Conservation (phyloP, 2,329 filamentous ascomycete species). For the Cordyceps cicadae region DNA sequence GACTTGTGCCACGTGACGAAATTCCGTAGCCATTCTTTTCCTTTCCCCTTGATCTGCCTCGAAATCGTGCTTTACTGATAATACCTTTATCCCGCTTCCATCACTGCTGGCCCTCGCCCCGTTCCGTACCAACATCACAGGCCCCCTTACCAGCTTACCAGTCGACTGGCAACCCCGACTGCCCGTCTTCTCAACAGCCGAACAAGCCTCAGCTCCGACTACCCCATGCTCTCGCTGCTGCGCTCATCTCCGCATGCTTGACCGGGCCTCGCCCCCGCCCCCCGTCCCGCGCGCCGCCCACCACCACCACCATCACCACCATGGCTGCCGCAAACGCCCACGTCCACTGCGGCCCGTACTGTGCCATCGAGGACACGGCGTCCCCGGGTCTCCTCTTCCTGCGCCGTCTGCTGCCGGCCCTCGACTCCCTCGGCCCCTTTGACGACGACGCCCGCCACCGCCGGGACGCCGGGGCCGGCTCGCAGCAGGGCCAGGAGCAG, state of each 20-base stretch:
- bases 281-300: background rate
- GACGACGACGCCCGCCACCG: background rate
- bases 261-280: background rate
- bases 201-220: background rate
- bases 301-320: slow-evolving; percentile 1
- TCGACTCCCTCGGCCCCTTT: slow-evolving; percentile 13
- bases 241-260: background rate
- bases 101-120: background rate
- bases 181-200: no score
- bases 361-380: slow-evolving; percentile 5
- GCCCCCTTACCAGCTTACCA: background rate
- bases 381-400: slow-evolving; percentile 14
- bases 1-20: background rate
- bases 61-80: background rate
- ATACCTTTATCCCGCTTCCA: background rate
- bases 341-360: slow-evolving; percentile 7
- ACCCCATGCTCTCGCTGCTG: background rate
- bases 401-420: slow-evolving; percentile 12
- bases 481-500: background rate
- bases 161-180: no score
- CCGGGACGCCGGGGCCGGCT: background rate
- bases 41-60: background rate
- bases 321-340: slow-evolving; percentile 5
- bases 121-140: no score
- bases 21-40: background rate